These are phyloP conservation scores for Penicillium lagena DNA, from an alignment of 495 filamentous ascomycete species.

Conservation along the genomic window DNA sequence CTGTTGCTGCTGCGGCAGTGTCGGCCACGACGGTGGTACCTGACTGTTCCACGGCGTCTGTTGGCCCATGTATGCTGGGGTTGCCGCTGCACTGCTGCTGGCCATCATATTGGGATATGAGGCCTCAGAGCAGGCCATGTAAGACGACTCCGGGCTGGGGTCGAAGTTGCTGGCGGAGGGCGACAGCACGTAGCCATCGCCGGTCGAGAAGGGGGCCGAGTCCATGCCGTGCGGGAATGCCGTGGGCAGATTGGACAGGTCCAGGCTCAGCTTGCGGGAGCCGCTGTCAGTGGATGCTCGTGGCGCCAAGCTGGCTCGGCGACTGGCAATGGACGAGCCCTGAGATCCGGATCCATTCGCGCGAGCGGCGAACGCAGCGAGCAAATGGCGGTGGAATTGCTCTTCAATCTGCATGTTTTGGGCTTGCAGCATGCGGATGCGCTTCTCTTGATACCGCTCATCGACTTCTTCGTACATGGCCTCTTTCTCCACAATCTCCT, in stretches of 20 bases:
- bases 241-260: conserved; percentile 28
- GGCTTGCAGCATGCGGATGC: conserved; percentile 35
- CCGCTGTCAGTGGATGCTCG: conserved; percentile 22
- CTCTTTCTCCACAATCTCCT: conserved; percentile 84
- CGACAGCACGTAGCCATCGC: conserved; percentile 22
- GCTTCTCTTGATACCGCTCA: conserved; percentile 49
- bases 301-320: conserved; percentile 18
- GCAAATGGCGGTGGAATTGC: conserved; percentile 34
- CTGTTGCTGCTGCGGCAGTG: conserved; percentile 14
- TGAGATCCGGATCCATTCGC: conserved; percentile 8
- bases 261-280: conserved; percentile 36
- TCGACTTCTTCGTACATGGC: conserved; percentile 99
- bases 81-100: not conserved
- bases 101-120: conserved; percentile 11
- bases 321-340: conserved; percentile 15
- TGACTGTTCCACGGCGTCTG: conserved; percentile 1
- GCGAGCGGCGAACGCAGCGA: conserved; percentile 26
- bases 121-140: conserved; percentile 13
- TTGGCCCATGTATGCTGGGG: conserved; percentile 19
- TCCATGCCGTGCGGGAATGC: conserved; percentile 24
- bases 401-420: conserved; percentile 38
- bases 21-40: conserved; percentile 9
- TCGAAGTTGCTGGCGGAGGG: conserved; percentile 19
- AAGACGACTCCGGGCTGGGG: conserved; percentile 16
- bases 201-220: conserved; percentile 5